These are phyloP conservation scores for Leptographium wingfieldii DNA, from an alignment of 2,329 filamentous ascomycete genomes.

Conservation along the genomic window DNA sequence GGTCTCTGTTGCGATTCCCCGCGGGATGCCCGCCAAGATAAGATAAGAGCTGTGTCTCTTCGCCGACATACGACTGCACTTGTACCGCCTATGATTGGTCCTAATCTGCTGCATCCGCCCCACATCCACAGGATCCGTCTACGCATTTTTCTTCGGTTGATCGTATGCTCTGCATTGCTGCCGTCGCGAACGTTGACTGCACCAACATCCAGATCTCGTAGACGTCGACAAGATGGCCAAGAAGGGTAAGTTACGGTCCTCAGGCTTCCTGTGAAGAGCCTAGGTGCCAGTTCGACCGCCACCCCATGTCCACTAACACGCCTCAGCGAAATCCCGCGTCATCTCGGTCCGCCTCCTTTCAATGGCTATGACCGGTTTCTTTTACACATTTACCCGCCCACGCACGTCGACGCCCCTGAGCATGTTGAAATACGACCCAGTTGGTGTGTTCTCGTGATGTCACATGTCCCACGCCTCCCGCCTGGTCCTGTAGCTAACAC, in stretches of 20 bases:
- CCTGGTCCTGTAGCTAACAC: neutral
- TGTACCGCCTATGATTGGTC: neutral
- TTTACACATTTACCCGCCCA: slow-evolving; percentile 78
- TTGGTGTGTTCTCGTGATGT: slow-evolving; percentile 44
- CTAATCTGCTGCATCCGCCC: neutral
- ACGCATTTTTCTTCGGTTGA: neutral
- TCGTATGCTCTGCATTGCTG: neutral
- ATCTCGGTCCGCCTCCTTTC: slow-evolving; percentile 89
- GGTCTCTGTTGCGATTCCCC: neutral
- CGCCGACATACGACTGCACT: neutral
- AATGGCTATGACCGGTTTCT: slow-evolving; percentile 98
- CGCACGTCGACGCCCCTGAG: slow-evolving; percentile 73
- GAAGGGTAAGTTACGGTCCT: slow-evolving; percentile 17
- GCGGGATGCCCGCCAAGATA: neutral
- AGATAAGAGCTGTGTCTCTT: slow-evolving; percentile 1
- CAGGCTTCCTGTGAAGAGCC: neutral
- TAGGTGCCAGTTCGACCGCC: neutral
- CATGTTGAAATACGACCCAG: slow-evolving; percentile 98
- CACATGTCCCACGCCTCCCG: neutral
- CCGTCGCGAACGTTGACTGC: neutral
- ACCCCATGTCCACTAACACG: neutral
- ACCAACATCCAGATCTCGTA: neutral
- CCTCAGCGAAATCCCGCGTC: slow-evolving; percentile 73
- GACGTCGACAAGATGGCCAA: slow-evolving; percentile 20
- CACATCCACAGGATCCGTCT: neutral